Evolutionary conservation across 2,329 filamentous ascomycete genomes (phyloP).

Genomic region (Rutstroemia sp.): DNA sequence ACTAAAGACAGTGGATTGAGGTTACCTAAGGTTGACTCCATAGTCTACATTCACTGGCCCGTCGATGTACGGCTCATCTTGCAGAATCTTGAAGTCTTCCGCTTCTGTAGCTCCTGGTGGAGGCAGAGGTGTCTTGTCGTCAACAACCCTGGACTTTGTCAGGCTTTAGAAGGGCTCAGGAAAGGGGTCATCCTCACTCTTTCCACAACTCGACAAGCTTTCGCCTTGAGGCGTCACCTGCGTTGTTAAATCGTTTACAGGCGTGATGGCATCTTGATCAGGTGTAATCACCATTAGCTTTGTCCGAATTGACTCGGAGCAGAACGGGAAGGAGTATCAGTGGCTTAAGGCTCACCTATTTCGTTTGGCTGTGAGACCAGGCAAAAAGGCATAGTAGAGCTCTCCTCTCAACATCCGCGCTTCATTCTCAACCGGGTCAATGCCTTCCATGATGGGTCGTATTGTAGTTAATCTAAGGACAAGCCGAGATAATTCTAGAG

Average conservation of each 20-base stretch:
- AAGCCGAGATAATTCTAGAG: too few relatives aligned
- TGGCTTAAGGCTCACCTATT: conserved; percentile 30
- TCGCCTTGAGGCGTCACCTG: conserved; percentile 52
- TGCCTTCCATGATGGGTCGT: conserved; percentile 12
- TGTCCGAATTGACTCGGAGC: background rate
- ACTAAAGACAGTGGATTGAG: background rate
- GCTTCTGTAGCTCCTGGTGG: conserved; percentile 46
- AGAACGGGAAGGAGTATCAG: too few relatives aligned
- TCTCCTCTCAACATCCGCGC: conserved; percentile 58
- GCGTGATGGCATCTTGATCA: conserved; percentile 41
- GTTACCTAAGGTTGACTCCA: conserved; percentile 61
- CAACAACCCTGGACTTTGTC: conserved; percentile 34
- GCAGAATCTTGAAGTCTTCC: conserved; percentile 58
- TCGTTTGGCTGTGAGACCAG: conserved; percentile 56
- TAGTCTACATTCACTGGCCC: conserved; percentile 68
- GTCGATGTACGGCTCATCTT: conserved; percentile 61
- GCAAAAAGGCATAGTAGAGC: conserved; percentile 67
- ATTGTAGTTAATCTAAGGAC: too few relatives aligned
- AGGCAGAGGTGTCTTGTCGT: conserved; percentile 57
- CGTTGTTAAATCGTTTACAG: conserved; percentile 55
- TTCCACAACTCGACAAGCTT: conserved; percentile 60
- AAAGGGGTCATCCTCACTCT: conserved; percentile 45
- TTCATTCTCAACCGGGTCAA: conserved; percentile 41
- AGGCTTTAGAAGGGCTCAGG: conserved; percentile 6
- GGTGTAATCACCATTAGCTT: background rate